Evolutionary conservation across 179 eudicot species (phyloP).

Genomic region (Drosera spatulata): DNA sequence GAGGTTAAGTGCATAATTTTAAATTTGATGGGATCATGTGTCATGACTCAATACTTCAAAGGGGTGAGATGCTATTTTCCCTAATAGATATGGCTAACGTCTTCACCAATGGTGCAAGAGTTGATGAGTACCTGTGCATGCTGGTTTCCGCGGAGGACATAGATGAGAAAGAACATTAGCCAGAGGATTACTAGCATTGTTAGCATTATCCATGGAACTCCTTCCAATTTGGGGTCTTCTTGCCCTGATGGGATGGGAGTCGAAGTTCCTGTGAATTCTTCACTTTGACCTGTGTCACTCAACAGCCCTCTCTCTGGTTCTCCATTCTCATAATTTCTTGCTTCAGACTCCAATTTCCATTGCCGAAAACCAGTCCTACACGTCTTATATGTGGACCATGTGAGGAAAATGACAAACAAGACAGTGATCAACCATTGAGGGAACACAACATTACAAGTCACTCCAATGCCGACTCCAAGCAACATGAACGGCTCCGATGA

Average conservation of each 20-base stretch:
- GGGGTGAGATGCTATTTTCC: too few species aligned
- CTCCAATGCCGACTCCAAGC: conserved; percentile 52
- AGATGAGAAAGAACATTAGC: conserved; percentile 32
- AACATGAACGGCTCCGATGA: conserved; percentile 45
- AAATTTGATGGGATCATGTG: too few species aligned
- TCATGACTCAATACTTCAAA: too few species aligned
- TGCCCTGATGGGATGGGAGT: conserved; percentile 18
- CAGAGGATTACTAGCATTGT: conserved; percentile 30
- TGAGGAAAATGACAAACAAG: conserved; percentile 35
- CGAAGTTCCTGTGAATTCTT: conserved; percentile 5
- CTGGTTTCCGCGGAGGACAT: conserved; percentile 39
- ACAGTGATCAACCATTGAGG: conserved; percentile 54
- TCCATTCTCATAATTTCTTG: conserved; percentile 6
- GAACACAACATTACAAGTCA: conserved; percentile 29
- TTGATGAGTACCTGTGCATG: conserved; percentile 28
- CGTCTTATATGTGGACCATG: conserved; percentile 41
- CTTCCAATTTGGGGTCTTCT: conserved; percentile 4
- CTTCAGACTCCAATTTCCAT: conserved; percentile 43
- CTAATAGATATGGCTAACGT: too few species aligned
- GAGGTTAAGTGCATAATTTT: too few species aligned
- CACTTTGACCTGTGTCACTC: conserved; percentile 7
- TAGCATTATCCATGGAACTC: conserved; percentile 33
- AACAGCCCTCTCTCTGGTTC: conserved; percentile 10
- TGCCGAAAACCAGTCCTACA: conserved; percentile 28
- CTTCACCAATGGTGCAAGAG: too few species aligned